Conservation (phyloP, 1,284 basidiomycete genomes). For the Anthracocystis setariae region DNA sequence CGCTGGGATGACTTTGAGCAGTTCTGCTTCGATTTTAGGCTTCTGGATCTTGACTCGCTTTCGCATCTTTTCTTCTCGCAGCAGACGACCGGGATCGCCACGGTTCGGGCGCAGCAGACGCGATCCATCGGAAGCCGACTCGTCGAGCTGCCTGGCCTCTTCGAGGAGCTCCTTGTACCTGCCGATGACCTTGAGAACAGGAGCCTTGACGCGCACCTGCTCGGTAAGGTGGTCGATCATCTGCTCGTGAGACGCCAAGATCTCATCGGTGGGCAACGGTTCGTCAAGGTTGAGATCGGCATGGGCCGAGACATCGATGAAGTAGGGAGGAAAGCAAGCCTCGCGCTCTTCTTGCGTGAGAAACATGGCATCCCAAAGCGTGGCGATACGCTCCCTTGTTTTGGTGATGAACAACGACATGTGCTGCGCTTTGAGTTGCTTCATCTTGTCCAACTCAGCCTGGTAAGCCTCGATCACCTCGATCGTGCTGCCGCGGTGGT, state of each 20-base stretch:
- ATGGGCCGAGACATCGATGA: slow-evolving; percentile 47
- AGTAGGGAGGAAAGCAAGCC: slow-evolving; percentile 63
- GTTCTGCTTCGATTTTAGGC: slow-evolving; percentile 86
- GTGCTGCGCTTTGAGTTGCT: slow-evolving; percentile 84
- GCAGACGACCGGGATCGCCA: slow-evolving; percentile 71
- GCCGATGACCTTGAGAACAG: slow-evolving; percentile 79
- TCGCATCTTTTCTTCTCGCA: slow-evolving; percentile 96
- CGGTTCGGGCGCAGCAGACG: slow-evolving; percentile 74
- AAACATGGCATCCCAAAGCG: slow-evolving; percentile 87
- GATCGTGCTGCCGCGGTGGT: slow-evolving; percentile 77
- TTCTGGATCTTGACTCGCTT: slow-evolving; percentile 95
- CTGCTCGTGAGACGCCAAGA: slow-evolving; percentile 86
- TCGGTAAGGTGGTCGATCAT: slow-evolving; percentile 83
- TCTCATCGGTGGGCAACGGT: slow-evolving; percentile 59
- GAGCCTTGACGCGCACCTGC: slow-evolving; percentile 80
- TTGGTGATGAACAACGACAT: slow-evolving; percentile 86
- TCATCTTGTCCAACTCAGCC: slow-evolving; percentile 87
- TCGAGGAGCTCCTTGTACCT: slow-evolving; percentile 92
- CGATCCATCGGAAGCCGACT: slow-evolving; percentile 74
- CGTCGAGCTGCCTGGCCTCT: slow-evolving; percentile 82
- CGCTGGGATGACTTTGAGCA: slow-evolving; percentile 79
- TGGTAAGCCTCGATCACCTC: slow-evolving; percentile 82
- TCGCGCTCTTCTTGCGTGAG: slow-evolving; percentile 82
- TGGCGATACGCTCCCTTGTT: slow-evolving; percentile 82
- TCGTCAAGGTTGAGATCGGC: slow-evolving; percentile 40